Percentiles rank a stretch among this genome's conserved stretches.
These are phyloP conservation scores for Podila epigama DNA, from an alignment of 192 early-diverging fungal genomes.

Conservation along the genomic window DNA sequence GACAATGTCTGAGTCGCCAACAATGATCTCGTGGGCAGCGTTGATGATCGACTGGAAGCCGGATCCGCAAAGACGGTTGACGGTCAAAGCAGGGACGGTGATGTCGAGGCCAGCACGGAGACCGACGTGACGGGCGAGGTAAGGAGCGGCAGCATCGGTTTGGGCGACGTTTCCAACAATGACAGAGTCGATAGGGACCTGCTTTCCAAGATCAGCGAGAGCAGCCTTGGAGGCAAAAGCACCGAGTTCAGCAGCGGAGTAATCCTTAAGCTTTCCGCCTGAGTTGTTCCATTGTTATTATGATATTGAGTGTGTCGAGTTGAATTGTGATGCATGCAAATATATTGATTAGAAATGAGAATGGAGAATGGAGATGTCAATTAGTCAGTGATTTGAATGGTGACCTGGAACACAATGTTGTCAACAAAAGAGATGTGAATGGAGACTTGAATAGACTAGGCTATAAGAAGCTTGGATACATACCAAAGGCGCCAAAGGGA, in stretches of 20 bases:
- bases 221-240: slow-evolving; percentile 93
- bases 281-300: slow-evolving; percentile 1
- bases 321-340: neutral
- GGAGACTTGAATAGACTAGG: neutral
- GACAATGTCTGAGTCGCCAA: slow-evolving; percentile 84
- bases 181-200: slow-evolving; percentile 81
- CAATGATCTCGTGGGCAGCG: slow-evolving; percentile 90
- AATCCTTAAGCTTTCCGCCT: slow-evolving; percentile 86
- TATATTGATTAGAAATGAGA: neutral
- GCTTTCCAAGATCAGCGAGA: slow-evolving; percentile 74
- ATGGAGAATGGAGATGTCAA: neutral
- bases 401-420: neutral
- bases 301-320: neutral
- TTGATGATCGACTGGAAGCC: slow-evolving; percentile 96
- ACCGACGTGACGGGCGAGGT: slow-evolving; percentile 93
- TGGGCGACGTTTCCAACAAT: slow-evolving; percentile 97
- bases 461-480: neutral
- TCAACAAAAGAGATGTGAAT: neutral
- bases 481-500: slow-evolving; percentile 92
- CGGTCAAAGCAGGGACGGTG: slow-evolving; percentile 85
- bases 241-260: slow-evolving; percentile 86
- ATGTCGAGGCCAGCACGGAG: slow-evolving; percentile 86
- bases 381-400: neutral
- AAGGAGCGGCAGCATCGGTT: slow-evolving; percentile 82
- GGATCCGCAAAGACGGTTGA: slow-evolving; percentile 97